These are phyloP conservation scores for Grosmannia serpens DNA, from an alignment of 2,329 filamentous ascomycete species.

Conservation along the genomic window DNA sequence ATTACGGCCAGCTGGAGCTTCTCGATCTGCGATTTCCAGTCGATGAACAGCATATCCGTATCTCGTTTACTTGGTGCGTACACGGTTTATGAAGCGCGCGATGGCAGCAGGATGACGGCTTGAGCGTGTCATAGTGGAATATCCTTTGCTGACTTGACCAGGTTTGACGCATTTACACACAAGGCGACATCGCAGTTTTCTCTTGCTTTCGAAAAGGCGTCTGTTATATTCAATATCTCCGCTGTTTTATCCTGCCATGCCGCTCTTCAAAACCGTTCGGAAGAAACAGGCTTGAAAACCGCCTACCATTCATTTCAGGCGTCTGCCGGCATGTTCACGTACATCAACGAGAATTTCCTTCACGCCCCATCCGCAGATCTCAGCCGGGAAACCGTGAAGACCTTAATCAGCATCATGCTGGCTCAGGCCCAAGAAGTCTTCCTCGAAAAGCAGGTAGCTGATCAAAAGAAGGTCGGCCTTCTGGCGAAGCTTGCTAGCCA, in stretches of 20 bases:
- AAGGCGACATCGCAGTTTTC: constrained; percentile 96
- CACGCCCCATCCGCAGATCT: constrained; percentile 95
- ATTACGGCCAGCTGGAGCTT: constrained; percentile 94
- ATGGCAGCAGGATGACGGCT: neutral
- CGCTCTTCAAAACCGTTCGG: constrained; percentile 79
- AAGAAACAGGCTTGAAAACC: constrained; percentile 87
- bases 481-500: constrained; percentile 90
- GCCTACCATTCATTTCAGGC: constrained; percentile 98
- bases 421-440: constrained; percentile 97
- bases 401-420: constrained; percentile 81
- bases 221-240: constrained; percentile 98
- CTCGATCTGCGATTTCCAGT: constrained; percentile 91
- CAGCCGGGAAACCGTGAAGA: constrained; percentile 91
- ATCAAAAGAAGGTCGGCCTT: constrained; percentile 84
- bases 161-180: constrained; percentile 99
- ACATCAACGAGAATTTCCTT: constrained; percentile 99
- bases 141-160: constrained; percentile 24
- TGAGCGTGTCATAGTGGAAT: neutral
- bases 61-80: constrained; percentile 87
- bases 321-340: constrained; percentile 98
- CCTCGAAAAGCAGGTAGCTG: constrained; percentile 85
- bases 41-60: constrained; percentile 98
- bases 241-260: constrained; percentile 94
- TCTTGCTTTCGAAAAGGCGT: constrained; percentile 94
- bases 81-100: neutral